phyloP scores from a whole-genome alignment of 257 asterid genomes.

The Vinca minor region DNA sequence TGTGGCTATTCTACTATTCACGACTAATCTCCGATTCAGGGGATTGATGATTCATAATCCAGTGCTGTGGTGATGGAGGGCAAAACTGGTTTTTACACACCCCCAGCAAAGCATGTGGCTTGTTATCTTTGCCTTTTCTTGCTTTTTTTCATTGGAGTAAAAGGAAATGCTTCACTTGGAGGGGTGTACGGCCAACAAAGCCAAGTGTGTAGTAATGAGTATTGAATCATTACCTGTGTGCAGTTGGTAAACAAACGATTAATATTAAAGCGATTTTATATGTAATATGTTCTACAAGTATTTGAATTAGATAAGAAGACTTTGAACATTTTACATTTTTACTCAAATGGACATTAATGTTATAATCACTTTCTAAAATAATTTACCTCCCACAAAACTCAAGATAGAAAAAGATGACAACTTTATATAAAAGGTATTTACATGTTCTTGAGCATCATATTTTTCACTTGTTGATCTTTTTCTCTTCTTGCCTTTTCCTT shows the following conservation, averaged over 20 bases:
- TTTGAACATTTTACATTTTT: not conserved
- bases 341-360: not conserved
- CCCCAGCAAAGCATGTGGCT: slow-evolving; percentile 7
- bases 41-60: slow-evolving; percentile 5
- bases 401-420: not conserved
- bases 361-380: not conserved
- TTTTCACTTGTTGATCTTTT: not conserved
- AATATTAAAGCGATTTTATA: not conserved
- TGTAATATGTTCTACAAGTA: not conserved
- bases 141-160: slow-evolving; percentile 7
- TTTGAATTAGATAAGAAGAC: not conserved
- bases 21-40: no score
- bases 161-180: slow-evolving; percentile 10
- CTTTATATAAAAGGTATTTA: not conserved
- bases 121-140: slow-evolving; percentile 1
- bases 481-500: not conserved
- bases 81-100: slow-evolving; percentile 4
- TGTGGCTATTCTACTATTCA: no score
- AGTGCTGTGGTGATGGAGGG: slow-evolving; percentile 4
- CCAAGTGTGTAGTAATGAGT: not conserved
- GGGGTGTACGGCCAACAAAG: slow-evolving; percentile 1
- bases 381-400: not conserved
- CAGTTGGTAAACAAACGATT: no score
- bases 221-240: not conserved
- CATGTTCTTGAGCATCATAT: not conserved